Evolutionary conservation across 2,329 filamentous ascomycete species (phyloP).

Genomic region (Claviceps paspali): DNA sequence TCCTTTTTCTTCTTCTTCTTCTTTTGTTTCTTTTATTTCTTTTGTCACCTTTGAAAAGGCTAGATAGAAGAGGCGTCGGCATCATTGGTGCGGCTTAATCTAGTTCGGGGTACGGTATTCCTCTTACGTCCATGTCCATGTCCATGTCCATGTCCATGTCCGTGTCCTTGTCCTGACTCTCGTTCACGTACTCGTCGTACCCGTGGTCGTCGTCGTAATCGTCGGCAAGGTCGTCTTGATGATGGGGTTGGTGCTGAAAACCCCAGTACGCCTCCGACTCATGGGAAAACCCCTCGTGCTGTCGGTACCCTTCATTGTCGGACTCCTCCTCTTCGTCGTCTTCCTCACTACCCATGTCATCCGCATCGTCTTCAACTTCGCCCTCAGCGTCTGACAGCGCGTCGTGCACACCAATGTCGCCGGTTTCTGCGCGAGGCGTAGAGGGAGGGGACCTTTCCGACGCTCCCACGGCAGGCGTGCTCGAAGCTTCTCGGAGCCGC

Average conservation of each 20-base stretch:
- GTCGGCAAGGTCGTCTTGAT: constrained; percentile 7
- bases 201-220: constrained; percentile 6
- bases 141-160: constrained; percentile 2
- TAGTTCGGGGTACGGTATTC: constrained; percentile 8
- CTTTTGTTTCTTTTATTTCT: not conserved
- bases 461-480: constrained; percentile 7
- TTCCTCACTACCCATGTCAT: constrained; percentile 9
- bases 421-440: not conserved
- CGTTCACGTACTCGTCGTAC: not conserved
- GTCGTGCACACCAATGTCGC: constrained; percentile 5
- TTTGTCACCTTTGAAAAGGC: not conserved
- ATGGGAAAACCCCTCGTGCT: constrained; percentile 11
- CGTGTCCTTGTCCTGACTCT: not conserved
- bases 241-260: constrained; percentile 2
- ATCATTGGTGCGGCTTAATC: constrained; percentile 7
- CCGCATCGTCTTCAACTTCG: constrained; percentile 11
- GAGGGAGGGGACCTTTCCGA: constrained; percentile 8
- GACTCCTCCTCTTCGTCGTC: constrained; percentile 15
- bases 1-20: too few relatives aligned
- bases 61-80: too few relatives aligned
- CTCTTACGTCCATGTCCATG: constrained; percentile 1
- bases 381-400: constrained; percentile 4
- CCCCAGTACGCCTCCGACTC: not conserved
- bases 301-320: constrained; percentile 11
- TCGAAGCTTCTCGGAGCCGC: constrained; percentile 13